Percentiles rank a stretch among this genome's conserved stretches.
Conservation (phyloP, 176 grass and related monocot species). For the Oryza meyeriana region DNA sequence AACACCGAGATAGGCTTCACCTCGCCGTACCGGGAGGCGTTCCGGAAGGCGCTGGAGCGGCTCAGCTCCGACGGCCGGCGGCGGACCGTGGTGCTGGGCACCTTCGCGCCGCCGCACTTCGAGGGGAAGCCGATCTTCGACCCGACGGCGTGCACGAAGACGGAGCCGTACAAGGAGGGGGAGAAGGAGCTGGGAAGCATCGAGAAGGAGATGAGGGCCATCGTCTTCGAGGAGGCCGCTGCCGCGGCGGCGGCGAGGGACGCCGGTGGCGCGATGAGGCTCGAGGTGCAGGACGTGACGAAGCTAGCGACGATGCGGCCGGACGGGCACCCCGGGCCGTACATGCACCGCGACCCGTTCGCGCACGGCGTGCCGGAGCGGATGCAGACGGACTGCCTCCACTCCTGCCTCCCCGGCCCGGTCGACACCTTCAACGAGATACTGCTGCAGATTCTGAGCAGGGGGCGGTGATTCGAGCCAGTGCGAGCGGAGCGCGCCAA, state of each 20-base stretch:
- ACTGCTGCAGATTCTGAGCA: slow-evolving; percentile 35
- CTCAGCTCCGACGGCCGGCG: background rate
- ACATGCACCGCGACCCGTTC: slow-evolving; percentile 59
- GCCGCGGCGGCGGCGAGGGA: background rate
- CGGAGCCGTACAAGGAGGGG: slow-evolving; percentile 45
- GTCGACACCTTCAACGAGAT: slow-evolving; percentile 68
- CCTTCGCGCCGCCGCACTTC: slow-evolving; percentile 66
- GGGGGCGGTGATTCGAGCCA: background rate
- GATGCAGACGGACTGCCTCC: slow-evolving; percentile 56
- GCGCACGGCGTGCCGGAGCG: slow-evolving; percentile 19
- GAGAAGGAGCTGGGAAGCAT: slow-evolving; percentile 48
- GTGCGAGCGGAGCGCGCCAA: no score
- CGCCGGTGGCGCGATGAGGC: background rate
- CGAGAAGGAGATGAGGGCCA: slow-evolving; percentile 38
- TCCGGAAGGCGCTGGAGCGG: slow-evolving; percentile 15
- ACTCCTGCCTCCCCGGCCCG: slow-evolving; percentile 66
- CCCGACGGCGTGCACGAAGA: slow-evolving; percentile 45
- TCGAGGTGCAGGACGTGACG: slow-evolving; percentile 66
- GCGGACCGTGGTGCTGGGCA: slow-evolving; percentile 40
- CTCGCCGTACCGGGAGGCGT: slow-evolving; percentile 44
- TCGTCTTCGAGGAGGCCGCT: slow-evolving; percentile 44
- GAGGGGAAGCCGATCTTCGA: slow-evolving; percentile 41
- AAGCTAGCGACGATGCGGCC: slow-evolving; percentile 57
- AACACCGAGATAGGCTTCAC: slow-evolving; percentile 53
- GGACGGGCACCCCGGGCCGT: slow-evolving; percentile 58